Evolutionary conservation across 257 asterid genomes (phyloP).

Genomic region (Nicotiana benthamiana): DNA sequence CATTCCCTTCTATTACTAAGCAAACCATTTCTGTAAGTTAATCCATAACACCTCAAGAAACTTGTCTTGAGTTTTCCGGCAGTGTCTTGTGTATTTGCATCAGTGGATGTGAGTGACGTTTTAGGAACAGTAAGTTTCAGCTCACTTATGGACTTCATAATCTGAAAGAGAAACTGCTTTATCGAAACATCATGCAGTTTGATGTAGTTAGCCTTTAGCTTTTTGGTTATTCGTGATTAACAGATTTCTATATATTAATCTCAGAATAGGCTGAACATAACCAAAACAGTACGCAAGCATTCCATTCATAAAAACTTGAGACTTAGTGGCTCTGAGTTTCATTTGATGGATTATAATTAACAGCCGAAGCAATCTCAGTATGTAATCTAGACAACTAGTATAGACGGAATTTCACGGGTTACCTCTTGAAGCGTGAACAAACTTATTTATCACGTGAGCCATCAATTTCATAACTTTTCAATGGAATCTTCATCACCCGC

Average conservation of each 20-base stretch:
- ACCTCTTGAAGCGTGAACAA: no score
- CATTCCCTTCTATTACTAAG: not conserved
- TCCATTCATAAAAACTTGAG: constrained; percentile 68
- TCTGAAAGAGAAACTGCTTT: not conserved
- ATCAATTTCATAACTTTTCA: no score
- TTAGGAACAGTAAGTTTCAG: constrained; percentile 84
- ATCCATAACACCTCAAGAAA: not conserved
- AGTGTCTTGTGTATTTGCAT: constrained; percentile 94
- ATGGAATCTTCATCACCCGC: no score
- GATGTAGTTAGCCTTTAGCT: not conserved
- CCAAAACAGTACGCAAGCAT: constrained; percentile 79
- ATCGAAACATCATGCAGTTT: not conserved
- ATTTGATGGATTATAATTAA: no score
- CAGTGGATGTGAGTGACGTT: constrained; percentile 88
- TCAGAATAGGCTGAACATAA: constrained; percentile 94
- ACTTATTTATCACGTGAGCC: no score
- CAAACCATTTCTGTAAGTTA: not conserved
- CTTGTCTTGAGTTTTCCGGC: constrained; percentile 80
- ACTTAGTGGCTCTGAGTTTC: constrained; percentile 60
- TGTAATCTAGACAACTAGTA: no score
- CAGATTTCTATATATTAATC: constrained; percentile 14
- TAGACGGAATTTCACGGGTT: no score
- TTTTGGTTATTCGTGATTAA: constrained; percentile 5
- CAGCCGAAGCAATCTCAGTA: no score
- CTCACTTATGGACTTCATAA: not conserved